Percentiles rank a stretch among this genome's conserved stretches.
Evolutionary conservation across 2,329 filamentous ascomycete species (phyloP).

Genomic region (Monosporascus cannonballus): DNA sequence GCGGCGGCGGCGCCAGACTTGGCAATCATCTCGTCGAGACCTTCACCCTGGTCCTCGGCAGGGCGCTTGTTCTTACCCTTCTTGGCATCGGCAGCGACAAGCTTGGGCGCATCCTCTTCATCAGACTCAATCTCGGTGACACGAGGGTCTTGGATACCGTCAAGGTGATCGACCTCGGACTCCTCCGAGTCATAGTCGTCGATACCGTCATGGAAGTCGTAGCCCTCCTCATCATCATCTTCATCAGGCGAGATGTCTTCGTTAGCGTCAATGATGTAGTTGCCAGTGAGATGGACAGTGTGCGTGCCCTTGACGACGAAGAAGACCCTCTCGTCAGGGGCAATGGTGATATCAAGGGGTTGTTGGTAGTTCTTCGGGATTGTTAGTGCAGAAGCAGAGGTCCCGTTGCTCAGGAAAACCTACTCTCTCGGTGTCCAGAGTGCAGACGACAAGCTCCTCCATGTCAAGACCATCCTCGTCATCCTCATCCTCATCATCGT

Average conservation of each 20-base stretch:
- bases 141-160: conserved; percentile 71
- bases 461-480: conserved; percentile 60
- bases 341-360: conserved; percentile 85
- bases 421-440: conserved; percentile 88
- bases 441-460: conserved; percentile 93
- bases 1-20: conserved; percentile 60
- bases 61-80: conserved; percentile 93
- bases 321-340: conserved; percentile 82
- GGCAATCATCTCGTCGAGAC: conserved; percentile 78
- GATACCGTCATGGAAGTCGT: conserved; percentile 77
- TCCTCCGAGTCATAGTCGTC: conserved; percentile 59
- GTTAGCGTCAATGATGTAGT: conserved; percentile 75
- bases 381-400: conserved; percentile 19
- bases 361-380: conserved; percentile 79
- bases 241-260: conserved; percentile 58
- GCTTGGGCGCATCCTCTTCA: conserved; percentile 64
- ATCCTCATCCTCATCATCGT: conserved; percentile 52
- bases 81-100: conserved; percentile 45
- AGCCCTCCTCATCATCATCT: conserved; percentile 63
- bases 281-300: conserved; percentile 87
- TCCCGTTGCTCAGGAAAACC: conserved; percentile 21
- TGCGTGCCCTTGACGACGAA: conserved; percentile 89
- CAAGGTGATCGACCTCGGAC: conserved; percentile 69
- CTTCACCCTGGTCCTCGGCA: conserved; percentile 64
- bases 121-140: conserved; percentile 78